phyloP scores from a whole-genome alignment of 2,329 filamentous ascomycete genomes.

The Claviceps purpurea region DNA sequence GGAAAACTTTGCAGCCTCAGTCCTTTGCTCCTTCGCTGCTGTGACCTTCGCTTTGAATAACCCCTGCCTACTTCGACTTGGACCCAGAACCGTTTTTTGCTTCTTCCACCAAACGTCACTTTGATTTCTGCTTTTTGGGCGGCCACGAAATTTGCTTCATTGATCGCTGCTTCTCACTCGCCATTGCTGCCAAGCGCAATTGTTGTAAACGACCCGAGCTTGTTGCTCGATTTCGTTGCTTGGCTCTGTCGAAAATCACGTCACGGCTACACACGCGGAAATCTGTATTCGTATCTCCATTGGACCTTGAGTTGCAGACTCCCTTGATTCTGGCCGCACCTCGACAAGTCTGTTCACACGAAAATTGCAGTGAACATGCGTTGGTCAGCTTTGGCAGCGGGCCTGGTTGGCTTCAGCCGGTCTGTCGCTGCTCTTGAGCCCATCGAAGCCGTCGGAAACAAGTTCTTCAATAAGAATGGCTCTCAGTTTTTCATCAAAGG shows the following conservation, averaged over 20 bases:
- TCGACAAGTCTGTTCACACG: neutral
- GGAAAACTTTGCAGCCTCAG: neutral
- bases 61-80: neutral
- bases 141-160: neutral
- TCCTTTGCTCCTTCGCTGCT: neutral
- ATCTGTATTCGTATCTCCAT: too few relatives aligned
- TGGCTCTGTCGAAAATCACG: neutral
- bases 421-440: constrained; percentile 29
- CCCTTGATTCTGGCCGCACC: neutral
- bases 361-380: constrained; percentile 22
- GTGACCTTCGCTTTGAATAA: neutral
- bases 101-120: neutral
- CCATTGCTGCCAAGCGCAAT: neutral
- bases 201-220: neutral
- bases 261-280: neutral
- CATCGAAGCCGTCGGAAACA: constrained; percentile 52
- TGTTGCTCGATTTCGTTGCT: neutral
- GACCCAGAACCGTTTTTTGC: neutral
- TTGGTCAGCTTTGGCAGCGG: constrained; percentile 19
- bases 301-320: too few relatives aligned
- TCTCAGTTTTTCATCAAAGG: constrained; percentile 78
- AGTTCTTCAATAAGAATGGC: constrained; percentile 74
- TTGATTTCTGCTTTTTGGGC: constrained; percentile 3
- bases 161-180: neutral
- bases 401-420: constrained; percentile 20